Conservation (phyloP, 352 stramenopile species). For the Phytophthora constricta region DNA sequence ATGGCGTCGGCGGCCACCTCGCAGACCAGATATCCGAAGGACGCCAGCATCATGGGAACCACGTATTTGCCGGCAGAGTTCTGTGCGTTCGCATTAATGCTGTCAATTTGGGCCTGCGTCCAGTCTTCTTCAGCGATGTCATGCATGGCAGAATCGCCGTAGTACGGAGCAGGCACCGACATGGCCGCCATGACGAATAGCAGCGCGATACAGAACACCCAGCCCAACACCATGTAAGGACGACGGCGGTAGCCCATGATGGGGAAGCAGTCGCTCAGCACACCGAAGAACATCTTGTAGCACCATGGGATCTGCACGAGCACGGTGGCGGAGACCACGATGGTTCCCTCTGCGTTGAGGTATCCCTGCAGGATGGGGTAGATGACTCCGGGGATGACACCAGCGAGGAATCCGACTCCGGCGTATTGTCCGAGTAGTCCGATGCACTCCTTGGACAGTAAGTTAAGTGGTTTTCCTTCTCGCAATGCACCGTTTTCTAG, state of each 20-base stretch:
- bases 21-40: conserved; percentile 54
- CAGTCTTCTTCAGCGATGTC: conserved; percentile 37
- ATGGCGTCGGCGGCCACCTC: conserved; percentile 66
- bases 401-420: conserved; percentile 48
- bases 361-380: conserved; percentile 60
- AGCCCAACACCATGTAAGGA: conserved; percentile 56
- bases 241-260: conserved; percentile 50
- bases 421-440: conserved; percentile 55
- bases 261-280: conserved; percentile 54
- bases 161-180: conserved; percentile 41
- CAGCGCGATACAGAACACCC: conserved; percentile 42
- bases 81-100: conserved; percentile 37
- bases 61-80: conserved; percentile 48
- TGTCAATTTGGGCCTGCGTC: conserved; percentile 37
- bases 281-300: conserved; percentile 59
- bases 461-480: conserved; percentile 35
- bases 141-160: conserved; percentile 44
- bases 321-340: conserved; percentile 47
- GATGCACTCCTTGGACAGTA: conserved; percentile 49
- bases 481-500: conserved; percentile 41
- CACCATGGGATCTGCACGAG: conserved; percentile 55
- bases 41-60: conserved; percentile 60
- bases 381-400: conserved; percentile 48
- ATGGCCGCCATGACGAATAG: conserved; percentile 43
- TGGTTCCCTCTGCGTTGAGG: conserved; percentile 54